Evolutionary conservation across 2,329 filamentous ascomycete genomes (phyloP), one percentile per base, ranked within the genome.

Genomic region (Alternaria tenuissima): DNA sequence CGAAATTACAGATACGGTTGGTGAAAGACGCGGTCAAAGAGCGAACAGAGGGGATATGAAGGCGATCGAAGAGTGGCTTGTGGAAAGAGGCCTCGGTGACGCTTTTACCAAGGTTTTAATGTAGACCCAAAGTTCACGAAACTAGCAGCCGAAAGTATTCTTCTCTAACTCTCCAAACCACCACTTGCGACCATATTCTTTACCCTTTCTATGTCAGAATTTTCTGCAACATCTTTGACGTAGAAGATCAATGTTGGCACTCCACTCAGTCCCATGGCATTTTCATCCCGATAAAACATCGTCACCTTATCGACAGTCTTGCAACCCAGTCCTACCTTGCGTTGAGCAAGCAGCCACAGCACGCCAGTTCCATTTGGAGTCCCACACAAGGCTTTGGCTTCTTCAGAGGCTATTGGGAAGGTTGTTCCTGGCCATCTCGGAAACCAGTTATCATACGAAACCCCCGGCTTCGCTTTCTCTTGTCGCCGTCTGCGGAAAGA

Each of bases 11-110:
- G 84, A 84, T 53, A 56, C 47, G 62, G 76, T 85, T 16, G 82
- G 82, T 1, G 82, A 84, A 66, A 79, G 80, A 67, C 79, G 80
- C 64, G 85, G 84, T 0, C 78, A 81, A 47, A 79, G 84, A 52
- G 82, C 79, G 0, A 86, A 86, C 51, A 72, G 84, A 5, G 81
- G 80, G 1, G 84, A 86, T 48, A 86, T 86, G 85, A 82, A 80
- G 67, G 83, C 82, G 3, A 64, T 87, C 18, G 83, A 86, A 64
- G 76, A 76, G 7, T 86, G 84, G 83, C 65, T 86, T 2, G 74
- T 72, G 5, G 80, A 82, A 49, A 76, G 76, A 34, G 82, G 82
- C 0, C 61, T 84, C n/a, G 79, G 79, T 0, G 79, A 80, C 9
- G 81, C 78, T 1, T 82, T 85, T 63, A 75, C 75, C 0, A 83